These are phyloP conservation scores for Termitomyces sp. DNA, from an alignment of 768 basidiomycete genomes.

Conservation along the genomic window DNA sequence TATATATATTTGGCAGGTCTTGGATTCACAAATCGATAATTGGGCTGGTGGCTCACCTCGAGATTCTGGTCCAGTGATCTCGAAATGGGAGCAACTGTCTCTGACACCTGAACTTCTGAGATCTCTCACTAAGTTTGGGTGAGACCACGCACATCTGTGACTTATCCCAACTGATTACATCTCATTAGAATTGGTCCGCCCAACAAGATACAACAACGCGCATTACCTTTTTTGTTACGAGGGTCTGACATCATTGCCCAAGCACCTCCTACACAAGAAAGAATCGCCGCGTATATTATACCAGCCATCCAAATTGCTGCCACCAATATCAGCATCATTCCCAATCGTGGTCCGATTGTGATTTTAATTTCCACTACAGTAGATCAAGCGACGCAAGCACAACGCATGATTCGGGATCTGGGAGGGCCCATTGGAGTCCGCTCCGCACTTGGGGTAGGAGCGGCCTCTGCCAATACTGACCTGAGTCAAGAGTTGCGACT, in stretches of 20 bases:
- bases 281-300: slow-evolving; percentile 96
- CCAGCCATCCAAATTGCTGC: slow-evolving; percentile 83
- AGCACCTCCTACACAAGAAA: slow-evolving; percentile 96
- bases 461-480: slow-evolving; percentile 56
- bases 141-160: slow-evolving; percentile 22
- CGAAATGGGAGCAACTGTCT: slow-evolving; percentile 94
- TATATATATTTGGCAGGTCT: slow-evolving; percentile 29
- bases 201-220: slow-evolving; percentile 97
- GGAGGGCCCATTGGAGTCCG: slow-evolving; percentile 91
- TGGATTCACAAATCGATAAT: slow-evolving; percentile 51
- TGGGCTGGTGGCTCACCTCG: slow-evolving; percentile 51
- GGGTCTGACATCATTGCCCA: slow-evolving; percentile 98
- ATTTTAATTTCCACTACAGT: slow-evolving; percentile 97
- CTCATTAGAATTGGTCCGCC: slow-evolving; percentile 82
- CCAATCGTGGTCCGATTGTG: slow-evolving; percentile 75
- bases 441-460: slow-evolving; percentile 83
- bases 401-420: slow-evolving; percentile 90
- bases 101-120: slow-evolving; percentile 83
- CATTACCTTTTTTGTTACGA: slow-evolving; percentile 89
- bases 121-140: slow-evolving; percentile 93
- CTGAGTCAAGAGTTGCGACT: slow-evolving; percentile 73
- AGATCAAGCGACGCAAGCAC: slow-evolving; percentile 97
- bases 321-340: slow-evolving; percentile 49
- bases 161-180: slow-evolving; percentile 4
- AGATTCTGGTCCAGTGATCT: slow-evolving; percentile 74